Conservation (phyloP, 176 grass and related monocot genomes). For the Zoysia japonica region DNA sequence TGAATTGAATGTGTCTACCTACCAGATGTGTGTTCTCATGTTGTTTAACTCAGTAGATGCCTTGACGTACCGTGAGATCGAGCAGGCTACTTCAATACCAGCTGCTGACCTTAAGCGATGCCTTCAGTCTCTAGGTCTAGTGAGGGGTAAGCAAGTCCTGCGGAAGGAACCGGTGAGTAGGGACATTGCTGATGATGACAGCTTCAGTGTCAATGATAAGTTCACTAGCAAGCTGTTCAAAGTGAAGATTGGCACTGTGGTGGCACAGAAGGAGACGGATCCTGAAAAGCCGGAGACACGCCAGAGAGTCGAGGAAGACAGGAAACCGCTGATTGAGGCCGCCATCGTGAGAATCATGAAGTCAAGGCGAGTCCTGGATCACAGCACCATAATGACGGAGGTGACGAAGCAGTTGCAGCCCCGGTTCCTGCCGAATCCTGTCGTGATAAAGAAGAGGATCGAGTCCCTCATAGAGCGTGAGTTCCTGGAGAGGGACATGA, state of each 20-base stretch:
- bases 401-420: constrained; percentile 69
- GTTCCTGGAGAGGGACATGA: constrained; percentile 79
- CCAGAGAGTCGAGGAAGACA: constrained; percentile 71
- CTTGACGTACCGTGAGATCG: constrained; percentile 69
- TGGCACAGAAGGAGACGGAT: constrained; percentile 66
- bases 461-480: constrained; percentile 84
- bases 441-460: constrained; percentile 81
- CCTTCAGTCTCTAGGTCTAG: constrained; percentile 75
- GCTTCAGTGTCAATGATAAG: constrained; percentile 73
- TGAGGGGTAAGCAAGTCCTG: constrained; percentile 84
- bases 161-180: constrained; percentile 88
- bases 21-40: constrained; percentile 92
- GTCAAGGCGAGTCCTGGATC: constrained; percentile 58
- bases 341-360: constrained; percentile 79
- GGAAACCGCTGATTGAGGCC: constrained; percentile 68
- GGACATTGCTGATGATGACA: constrained; percentile 76
- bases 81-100: constrained; percentile 67
- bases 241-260: constrained; percentile 79
- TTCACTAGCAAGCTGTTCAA: constrained; percentile 84
- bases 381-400: constrained; percentile 69
- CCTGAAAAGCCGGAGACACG: constrained; percentile 80
- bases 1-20: constrained; percentile 82
- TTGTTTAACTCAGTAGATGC: constrained; percentile 62
- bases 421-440: constrained; percentile 76
- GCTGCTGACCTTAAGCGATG: constrained; percentile 67